Base-by-base conservation (phyloP, 768 basidiomycete genomes). In the Asterophora parasitica region DNA sequence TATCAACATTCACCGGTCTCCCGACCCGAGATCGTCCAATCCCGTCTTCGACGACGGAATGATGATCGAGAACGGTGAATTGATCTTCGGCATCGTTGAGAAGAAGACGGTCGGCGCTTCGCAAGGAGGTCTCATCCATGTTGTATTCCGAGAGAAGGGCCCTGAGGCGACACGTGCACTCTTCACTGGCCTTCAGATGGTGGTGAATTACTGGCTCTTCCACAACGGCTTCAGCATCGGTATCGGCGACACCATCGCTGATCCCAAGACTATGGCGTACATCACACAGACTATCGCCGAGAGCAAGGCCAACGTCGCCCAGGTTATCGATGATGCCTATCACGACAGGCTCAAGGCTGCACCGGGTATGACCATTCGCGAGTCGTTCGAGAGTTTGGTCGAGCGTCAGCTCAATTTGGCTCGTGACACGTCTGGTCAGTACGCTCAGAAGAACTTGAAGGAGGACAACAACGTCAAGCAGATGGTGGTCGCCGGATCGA, bases 391-490 rank as follows among this genome's bases (percentile, higher is more conserved):
- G 71, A 91, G 87, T 61, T 74, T 79, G 58, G 92, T 97, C 42
- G 91, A 96, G 60, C 82, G 82, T 20, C 82, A 92, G 63, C 79
- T 99, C 58, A 97, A 99, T 65, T 73, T 85, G 66, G 96, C 95
- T 55, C 92, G 94, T 76, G 96, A 98, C 62, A 79, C 81, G 39
- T 92, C 92, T 23, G 96, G 96, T 74, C 92, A 92, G 63, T 89
- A 85, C 37, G 95, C 94, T n/a, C 92, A 98, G 71, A 87, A 92
- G 71, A 86, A 86, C 62, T 74, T 98, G 78, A 98, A 98, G 77
- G 91, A 92, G 65, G 94, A 96, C 70, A 98, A 99, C 76, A 97
- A 98, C 59, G 94, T 98, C 73, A 99, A 98, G 77, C 96, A 98
- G 79, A 99, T 99, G 96, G 95, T 98, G 61, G 92, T 95, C 5